A percentile compares a stretch with the other conserved stretches of the same genome.
These are phyloP conservation scores for Gracilaria gracilis DNA, from an alignment of 23 red algal genomes.

Conservation along the genomic window DNA sequence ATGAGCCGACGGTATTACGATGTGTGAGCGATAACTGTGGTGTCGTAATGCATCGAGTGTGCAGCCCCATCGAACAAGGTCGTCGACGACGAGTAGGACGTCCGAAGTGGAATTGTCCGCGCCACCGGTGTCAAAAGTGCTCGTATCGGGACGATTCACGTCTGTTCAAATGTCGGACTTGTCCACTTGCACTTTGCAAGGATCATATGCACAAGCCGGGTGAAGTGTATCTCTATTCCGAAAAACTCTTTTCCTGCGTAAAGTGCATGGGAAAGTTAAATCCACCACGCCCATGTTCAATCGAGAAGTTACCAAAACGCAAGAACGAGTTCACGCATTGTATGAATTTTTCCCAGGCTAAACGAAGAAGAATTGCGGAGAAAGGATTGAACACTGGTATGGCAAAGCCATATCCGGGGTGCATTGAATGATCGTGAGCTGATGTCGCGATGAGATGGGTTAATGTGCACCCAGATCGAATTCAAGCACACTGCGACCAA, in stretches of 20 bases:
- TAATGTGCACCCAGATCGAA: too few species aligned
- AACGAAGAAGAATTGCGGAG: slow-evolving; percentile 5
- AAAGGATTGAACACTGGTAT: background rate
- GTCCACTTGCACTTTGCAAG: slow-evolving; percentile 35
- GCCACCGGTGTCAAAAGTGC: slow-evolving; percentile 37
- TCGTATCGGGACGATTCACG: slow-evolving; percentile 21
- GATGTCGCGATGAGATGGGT: too few species aligned
- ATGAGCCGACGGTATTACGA: slow-evolving; percentile 12
- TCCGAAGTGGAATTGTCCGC: slow-evolving; percentile 38
- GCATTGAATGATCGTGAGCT: background rate
- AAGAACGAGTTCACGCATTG: slow-evolving; percentile 25
- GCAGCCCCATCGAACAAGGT: background rate
- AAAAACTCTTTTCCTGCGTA: slow-evolving; percentile 35
- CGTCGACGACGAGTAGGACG: slow-evolving; percentile 8
- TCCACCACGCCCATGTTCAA: slow-evolving; percentile 11
- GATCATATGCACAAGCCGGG: slow-evolving; percentile 43
- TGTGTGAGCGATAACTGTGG: slow-evolving; percentile 33
- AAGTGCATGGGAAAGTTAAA: slow-evolving; percentile 40
- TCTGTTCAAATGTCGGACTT: slow-evolving; percentile 51
- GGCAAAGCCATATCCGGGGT: slow-evolving; percentile 5
- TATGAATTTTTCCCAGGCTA: slow-evolving; percentile 15
- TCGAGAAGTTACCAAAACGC: slow-evolving; percentile 4
- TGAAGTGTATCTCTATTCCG: slow-evolving; percentile 40
- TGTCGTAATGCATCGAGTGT: slow-evolving; percentile 53
- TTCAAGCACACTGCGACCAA: too few species aligned